Base-by-base conservation (phyloP, 2,329 filamentous ascomycete species). In the Saccharata proteae region DNA sequence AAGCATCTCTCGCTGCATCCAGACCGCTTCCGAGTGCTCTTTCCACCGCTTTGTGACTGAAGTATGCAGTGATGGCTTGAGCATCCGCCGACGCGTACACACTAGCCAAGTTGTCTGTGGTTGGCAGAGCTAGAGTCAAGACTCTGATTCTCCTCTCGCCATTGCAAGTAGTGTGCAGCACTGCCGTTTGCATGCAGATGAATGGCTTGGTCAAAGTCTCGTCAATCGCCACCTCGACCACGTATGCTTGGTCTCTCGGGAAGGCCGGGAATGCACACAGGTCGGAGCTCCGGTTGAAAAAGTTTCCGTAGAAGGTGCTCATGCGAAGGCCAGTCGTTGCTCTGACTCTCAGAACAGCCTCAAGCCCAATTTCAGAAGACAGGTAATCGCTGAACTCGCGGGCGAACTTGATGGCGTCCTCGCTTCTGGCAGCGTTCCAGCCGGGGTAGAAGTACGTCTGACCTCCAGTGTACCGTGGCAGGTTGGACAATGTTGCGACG, bases 381-480 rank as follows among this genome's bases (percentile, higher is more conserved):
- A 98, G 65, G 51, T 90, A 93, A 51, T 96, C 88, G 48, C 85
- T 93, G 52, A 98, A 93, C 54, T 98, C 90, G 11, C 81, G 80
- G 3, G 88, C 90, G 51, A 96, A 96, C 58, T 96, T 98, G 61
- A 96, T 86, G 10, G 90, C 90, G 54, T 98, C 90, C 52, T 98
- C 90, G 15, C 77, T 79, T 40, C 90, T 74, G 16, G 84, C 86
- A 12, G 88, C 90, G 47, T 93, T 93, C 86, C 90, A 98, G 15
- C 83, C 88, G 10, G 90, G 90, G 52, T 98, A 98, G 64, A 94
- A 96, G 67, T 88, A 96, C 1, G 90, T 98, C 54, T 96, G 90
- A 14, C 90, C 90, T 55, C 88, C 90, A 15, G 90, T 96, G 54
- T 96, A 98, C 45, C 90, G 71, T 27, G 90, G 90, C 29, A 98